Conservation (phyloP, 2,329 filamentous ascomycete species). For the Aureobasidium sp. region DNA sequence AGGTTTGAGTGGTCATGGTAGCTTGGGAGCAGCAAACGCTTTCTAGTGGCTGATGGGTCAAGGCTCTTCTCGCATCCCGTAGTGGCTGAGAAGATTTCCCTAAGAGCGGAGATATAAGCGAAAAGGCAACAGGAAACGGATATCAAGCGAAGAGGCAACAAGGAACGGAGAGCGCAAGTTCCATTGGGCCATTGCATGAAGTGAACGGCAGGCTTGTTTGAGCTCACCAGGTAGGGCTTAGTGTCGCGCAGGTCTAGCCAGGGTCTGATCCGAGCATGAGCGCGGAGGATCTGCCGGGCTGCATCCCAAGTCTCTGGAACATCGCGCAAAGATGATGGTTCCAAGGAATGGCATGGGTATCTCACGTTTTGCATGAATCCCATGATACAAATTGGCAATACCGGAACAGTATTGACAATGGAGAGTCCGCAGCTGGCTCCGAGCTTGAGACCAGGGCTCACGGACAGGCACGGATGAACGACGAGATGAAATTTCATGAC, state of each 20-base stretch:
- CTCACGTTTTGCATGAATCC: neutral
- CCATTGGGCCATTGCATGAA: neutral
- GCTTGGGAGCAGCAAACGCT: neutral
- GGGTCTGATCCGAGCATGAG: neutral
- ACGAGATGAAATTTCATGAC: neutral
- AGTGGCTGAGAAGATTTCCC: neutral
- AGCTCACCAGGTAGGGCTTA: conserved; percentile 3
- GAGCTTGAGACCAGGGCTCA: neutral
- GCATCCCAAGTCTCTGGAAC: neutral
- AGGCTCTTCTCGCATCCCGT: neutral
- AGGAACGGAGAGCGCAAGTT: neutral
- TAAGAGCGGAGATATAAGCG: neutral
- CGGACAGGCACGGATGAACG: neutral
- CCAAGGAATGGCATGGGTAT: neutral
- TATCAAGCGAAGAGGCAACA: conserved; percentile 4
- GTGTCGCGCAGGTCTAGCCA: neutral
- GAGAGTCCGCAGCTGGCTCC: no score
- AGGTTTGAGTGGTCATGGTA: neutral
- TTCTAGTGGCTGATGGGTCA: neutral
- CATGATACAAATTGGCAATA: neutral
- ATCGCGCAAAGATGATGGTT: neutral
- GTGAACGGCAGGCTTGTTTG: neutral
- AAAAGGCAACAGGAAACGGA: no score
- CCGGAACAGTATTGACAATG: neutral
- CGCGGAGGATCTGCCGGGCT: conserved; percentile 4